phyloP scores from a whole-genome alignment of 192 early-diverging fungal species.

The Umbelopsis vinacea region DNA sequence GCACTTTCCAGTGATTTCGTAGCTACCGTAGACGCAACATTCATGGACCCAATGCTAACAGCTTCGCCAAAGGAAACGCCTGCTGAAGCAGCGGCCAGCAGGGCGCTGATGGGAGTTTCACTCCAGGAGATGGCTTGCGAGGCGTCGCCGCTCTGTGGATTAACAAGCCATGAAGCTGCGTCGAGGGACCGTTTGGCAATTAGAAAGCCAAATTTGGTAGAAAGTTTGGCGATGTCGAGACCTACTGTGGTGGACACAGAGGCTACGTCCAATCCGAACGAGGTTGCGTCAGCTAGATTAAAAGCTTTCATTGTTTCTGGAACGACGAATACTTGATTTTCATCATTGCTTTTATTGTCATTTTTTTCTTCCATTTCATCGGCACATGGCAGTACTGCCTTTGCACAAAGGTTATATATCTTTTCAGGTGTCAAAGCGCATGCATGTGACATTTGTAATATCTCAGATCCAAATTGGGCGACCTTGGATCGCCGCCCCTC shows the following conservation, averaged over 20 bases:
- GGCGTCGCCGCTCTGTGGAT: neutral
- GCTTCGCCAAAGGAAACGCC: slow-evolving; percentile 17
- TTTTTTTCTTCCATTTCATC: neutral
- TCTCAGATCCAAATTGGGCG: neutral
- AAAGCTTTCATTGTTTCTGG: neutral
- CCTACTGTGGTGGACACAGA: slow-evolving; percentile 19
- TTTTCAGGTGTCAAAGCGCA: neutral
- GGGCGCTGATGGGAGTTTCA: neutral
- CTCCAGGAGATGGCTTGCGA: neutral
- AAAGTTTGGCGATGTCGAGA: slow-evolving; percentile 21
- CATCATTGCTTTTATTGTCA: neutral
- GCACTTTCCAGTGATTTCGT: slow-evolving; percentile 2
- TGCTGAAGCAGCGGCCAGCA: slow-evolving; percentile 3
- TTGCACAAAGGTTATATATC: neutral
- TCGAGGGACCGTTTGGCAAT: slow-evolving; percentile 22
- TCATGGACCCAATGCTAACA: slow-evolving; percentile 5
- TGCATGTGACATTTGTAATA: neutral
- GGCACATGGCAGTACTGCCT: too few relatives aligned
- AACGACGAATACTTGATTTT: neutral
- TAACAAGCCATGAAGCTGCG: neutral
- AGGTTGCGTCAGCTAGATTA: neutral
- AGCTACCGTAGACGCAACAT: neutral
- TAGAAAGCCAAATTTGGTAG: slow-evolving; percentile 13
- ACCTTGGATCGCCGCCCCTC: too few relatives aligned
- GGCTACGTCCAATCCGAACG: slow-evolving; percentile 24